Evolutionary conservation across 2,329 filamentous ascomycete species (phyloP), one percentile per base, ranked within the genome.

Genomic region (Aspergillus brasiliensis): DNA sequence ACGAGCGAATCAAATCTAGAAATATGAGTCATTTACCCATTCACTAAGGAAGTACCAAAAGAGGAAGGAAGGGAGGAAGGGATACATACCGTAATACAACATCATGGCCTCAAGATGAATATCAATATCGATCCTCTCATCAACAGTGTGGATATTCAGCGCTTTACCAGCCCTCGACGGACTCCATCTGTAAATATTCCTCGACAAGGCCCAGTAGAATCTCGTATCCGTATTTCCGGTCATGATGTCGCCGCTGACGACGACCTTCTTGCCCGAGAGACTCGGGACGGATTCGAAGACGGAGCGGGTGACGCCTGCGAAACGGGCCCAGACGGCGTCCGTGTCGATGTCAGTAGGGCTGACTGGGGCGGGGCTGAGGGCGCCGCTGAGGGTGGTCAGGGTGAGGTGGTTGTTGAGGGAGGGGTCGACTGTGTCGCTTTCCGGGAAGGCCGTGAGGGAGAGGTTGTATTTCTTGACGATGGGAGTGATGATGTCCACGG

Each of bases 181-280:
- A 13, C 77, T 80, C 67, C 82, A 84, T 1, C 82, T 73, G 64
- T 83, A 84, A 8, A 84, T 83, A 56, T 84, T 80, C 61, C 77
- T 75, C n/a, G 81, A 80, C 61, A 84, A 62, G 40, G 75, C 70
- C 82, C 82, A 84, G 64, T 83, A 84, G 63, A 83, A 82, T 3
- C 77, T 69, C 1, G 82, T 84, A 59, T 84, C 82, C 0, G 82
- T 84, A 54, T 84, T 84, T 0, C 81, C 82, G 1, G 81, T 82
- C 80, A 83, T 83, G 53, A 83, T 77, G 59, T 77, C 76, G 0
- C 78, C 78, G 8, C 74, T 74, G 0, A 79, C 76, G 6, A 81
- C 69, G 3, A 80, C 75, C 0, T 69, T 79, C 56, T 73, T 74
- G n/a, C 63, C 71, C 11, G 64, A 25, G 25, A 66, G 61, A 47